A percentile compares a stretch with the other conserved stretches of the same genome.
Conservation (phyloP, 768 basidiomycete genomes). For the Dioszegia aurantiaca region DNA sequence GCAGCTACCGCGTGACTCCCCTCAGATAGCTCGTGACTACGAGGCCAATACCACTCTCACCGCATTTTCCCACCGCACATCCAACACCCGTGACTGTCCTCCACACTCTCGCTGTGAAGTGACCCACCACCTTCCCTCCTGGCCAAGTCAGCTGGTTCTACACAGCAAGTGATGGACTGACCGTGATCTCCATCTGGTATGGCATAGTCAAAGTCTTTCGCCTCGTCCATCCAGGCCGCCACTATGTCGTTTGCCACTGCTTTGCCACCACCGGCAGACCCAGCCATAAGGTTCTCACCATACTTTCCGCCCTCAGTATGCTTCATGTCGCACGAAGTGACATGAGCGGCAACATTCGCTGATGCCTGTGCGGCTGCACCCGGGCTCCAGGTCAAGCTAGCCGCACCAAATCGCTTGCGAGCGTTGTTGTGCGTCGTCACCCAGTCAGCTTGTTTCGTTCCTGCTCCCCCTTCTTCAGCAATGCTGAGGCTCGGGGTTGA, state of each 20-base stretch:
- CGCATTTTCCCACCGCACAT: slow-evolving; percentile 7
- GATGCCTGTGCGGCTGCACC: slow-evolving; percentile 9
- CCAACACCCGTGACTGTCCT: background rate
- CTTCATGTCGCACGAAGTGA: slow-evolving; percentile 6
- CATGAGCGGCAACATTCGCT: slow-evolving; percentile 11
- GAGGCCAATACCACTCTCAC: background rate
- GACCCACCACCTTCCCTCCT: background rate
- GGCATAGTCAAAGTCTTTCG: slow-evolving; percentile 1
- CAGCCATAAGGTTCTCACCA: slow-evolving; percentile 13
- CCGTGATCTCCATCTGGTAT: slow-evolving; percentile 8
- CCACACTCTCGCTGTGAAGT: slow-evolving; percentile 11
- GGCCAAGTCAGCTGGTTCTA: background rate
- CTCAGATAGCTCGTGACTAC: too few species aligned
- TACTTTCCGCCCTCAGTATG: slow-evolving; percentile 10
- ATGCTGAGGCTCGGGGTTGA: too few species aligned
- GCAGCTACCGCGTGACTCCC: too few species aligned
- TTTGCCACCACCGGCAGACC: slow-evolving; percentile 1
- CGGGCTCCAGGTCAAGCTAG: slow-evolving; percentile 5
- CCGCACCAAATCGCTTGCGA: slow-evolving; percentile 10
- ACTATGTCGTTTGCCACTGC: slow-evolving; percentile 5
- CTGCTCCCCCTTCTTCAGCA: background rate
- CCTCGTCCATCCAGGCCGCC: slow-evolving; percentile 4
- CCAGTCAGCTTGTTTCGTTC: slow-evolving; percentile 13
- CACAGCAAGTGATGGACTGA: background rate
- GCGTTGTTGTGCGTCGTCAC: slow-evolving; percentile 9